Evolutionary conservation across 2,329 filamentous ascomycete species (phyloP), one percentile per base, ranked within the genome.

Genomic region (Aulographum hederae): DNA sequence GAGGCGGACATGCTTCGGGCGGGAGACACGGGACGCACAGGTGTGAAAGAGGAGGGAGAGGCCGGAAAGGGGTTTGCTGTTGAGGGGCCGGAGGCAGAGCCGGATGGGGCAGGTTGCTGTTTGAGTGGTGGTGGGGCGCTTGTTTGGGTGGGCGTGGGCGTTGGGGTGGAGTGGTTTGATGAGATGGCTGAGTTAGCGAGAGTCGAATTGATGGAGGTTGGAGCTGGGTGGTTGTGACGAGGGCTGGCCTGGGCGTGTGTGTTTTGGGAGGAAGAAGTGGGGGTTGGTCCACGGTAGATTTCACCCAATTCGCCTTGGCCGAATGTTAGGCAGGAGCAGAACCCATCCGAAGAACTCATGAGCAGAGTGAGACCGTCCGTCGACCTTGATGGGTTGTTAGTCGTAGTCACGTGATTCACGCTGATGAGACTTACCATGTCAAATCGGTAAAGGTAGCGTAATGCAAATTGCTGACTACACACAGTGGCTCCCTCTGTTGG

Each of bases 311-410:
- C 89, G 6, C 81, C 80, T 2, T 78, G 61, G 1, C 69, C 56
- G 47, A 98, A 98, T 0, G 84, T 78, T 4, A 98, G 61, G 0
- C 80, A 78, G 0, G 89, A 98, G 52, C 89, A 98, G 58, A 95
- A 98, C 0, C 89, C 89, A 52, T 98, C 89, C 0, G 89, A 94
- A 0, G 89, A 98, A n/a, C 84, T 89, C 58, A 98, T 91, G 31
- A 98, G 64, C 15, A 98, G 60, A 2, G 77, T 84, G 26, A 71
- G 62, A 10, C 78, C 78, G 51, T 85, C 78, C 39, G 65, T 73
- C 2, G 78, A 78, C 76, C 76, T 38, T 62, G 42, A 51, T 35
- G 47, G 39, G 29, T 35, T 19, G 29, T 38, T 18, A 25, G 17
- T 12, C 14, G 16, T 26, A 36, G 17, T 14, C 15, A 16, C 17